phyloP scores from a whole-genome alignment of 2,329 filamentous ascomycete species.

The Verticillium isaacii region DNA sequence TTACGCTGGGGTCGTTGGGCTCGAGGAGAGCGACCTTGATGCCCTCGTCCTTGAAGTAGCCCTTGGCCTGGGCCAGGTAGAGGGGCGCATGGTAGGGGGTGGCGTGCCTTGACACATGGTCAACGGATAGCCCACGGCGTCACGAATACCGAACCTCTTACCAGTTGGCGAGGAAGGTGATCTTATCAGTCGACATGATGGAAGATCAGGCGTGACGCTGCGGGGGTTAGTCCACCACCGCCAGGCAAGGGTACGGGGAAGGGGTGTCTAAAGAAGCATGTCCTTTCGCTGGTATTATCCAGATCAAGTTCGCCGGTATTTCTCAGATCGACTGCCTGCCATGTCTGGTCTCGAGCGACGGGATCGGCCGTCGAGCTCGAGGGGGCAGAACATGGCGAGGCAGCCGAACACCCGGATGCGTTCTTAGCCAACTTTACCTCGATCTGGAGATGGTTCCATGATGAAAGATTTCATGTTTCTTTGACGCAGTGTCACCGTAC shows the following conservation, averaged over 20 bases:
- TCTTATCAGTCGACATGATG: constrained; percentile 77
- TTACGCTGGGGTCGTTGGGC: constrained; percentile 67
- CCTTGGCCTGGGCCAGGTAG: constrained; percentile 72
- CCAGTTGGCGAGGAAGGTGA: constrained; percentile 82
- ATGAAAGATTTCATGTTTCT: constrained; percentile 22
- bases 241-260: constrained; percentile 16
- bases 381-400: constrained; percentile 10
- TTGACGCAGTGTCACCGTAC: constrained; percentile 6
- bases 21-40: constrained; percentile 75
- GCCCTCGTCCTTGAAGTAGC: constrained; percentile 70
- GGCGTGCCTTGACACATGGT: constrained; percentile 56
- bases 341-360: constrained; percentile 5
- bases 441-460: constrained; percentile 30
- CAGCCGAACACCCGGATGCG: constrained; percentile 40
- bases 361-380: background rate
- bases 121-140: constrained; percentile 2
- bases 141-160: constrained; percentile 33
- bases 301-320: constrained; percentile 83
- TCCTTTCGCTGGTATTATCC: constrained; percentile 86
- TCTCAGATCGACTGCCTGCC: constrained; percentile 55
- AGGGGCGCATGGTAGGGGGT: constrained; percentile 77
- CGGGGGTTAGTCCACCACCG: constrained; percentile 40
- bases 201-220: constrained; percentile 38
- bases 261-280: constrained; percentile 63
- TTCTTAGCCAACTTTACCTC: constrained; percentile 41